These are phyloP conservation scores for Powellomyces hirtus DNA, from an alignment of 192 early-diverging fungal species.

Conservation along the genomic window DNA sequence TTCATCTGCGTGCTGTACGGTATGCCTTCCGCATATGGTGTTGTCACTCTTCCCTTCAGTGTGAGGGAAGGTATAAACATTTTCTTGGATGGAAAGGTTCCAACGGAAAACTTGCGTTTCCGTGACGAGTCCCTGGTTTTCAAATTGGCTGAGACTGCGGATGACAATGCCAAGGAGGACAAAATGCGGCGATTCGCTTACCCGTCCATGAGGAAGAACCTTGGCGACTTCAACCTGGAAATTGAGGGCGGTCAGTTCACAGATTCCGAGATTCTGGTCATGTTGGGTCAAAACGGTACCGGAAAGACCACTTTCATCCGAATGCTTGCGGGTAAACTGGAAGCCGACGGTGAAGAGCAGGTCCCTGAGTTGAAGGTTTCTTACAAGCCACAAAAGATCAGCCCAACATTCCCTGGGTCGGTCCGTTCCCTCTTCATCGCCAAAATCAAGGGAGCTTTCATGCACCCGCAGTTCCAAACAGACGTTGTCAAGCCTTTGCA, in stretches of 20 bases:
- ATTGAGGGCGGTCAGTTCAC: constrained; percentile 83
- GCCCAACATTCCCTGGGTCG: constrained; percentile 89
- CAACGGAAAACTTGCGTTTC: constrained; percentile 98
- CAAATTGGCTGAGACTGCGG: constrained; percentile 86
- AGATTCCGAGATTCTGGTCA: constrained; percentile 96
- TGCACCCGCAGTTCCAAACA: constrained; percentile 94
- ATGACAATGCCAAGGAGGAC: constrained; percentile 62
- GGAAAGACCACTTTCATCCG: constrained; percentile 87
- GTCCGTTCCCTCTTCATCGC: constrained; percentile 89
- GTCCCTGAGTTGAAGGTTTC: constrained; percentile 85
- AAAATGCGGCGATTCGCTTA: constrained; percentile 79
- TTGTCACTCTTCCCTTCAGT: constrained; percentile 94
- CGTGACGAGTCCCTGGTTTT: constrained; percentile 93
- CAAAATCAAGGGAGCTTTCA: constrained; percentile 80
- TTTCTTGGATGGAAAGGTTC: constrained; percentile 94
- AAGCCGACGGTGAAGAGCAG: constrained; percentile 74
- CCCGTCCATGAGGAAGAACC: constrained; percentile 82
- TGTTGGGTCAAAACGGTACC: constrained; percentile 94
- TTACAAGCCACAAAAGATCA: constrained; percentile 98
- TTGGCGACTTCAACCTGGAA: constrained; percentile 77
- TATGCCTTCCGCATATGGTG: constrained; percentile 92
- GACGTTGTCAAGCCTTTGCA: constrained; percentile 93
- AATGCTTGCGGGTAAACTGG: constrained; percentile 81
- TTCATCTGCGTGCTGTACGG: constrained; percentile 99
- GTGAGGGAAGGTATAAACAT: constrained; percentile 99